Percentiles rank a stretch among this genome's conserved stretches.
Evolutionary conservation across 2,329 filamentous ascomycete species (phyloP).

Genomic region (Penicillium psychrosexuale): DNA sequence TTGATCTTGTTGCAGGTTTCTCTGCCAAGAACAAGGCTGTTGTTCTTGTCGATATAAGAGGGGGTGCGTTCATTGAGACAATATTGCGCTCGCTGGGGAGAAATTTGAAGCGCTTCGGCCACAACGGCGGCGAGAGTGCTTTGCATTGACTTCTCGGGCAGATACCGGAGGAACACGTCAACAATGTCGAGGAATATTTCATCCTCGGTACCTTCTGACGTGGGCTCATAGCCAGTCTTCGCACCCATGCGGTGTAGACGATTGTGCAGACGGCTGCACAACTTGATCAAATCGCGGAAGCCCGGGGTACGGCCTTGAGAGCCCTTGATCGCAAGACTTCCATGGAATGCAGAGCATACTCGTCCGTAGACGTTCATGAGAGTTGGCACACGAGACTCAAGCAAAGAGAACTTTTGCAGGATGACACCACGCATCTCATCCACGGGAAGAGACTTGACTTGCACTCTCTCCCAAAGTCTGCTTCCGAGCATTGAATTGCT

Average conservation of each 20-base stretch:
- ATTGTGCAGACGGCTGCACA: constrained; percentile 72
- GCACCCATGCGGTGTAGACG: constrained; percentile 59
- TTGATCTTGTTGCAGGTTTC: constrained; percentile 59
- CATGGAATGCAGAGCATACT: constrained; percentile 39
- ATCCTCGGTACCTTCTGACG: constrained; percentile 69
- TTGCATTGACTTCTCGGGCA: constrained; percentile 64
- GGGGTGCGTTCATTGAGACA: constrained; percentile 72
- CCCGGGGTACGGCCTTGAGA: constrained; percentile 57
- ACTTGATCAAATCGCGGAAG: constrained; percentile 81
- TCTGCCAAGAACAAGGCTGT: constrained; percentile 63
- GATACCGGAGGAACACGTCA: constrained; percentile 84
- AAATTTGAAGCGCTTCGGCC: constrained; percentile 82
- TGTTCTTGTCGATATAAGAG: constrained; percentile 60
- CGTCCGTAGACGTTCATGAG: constrained; percentile 58
- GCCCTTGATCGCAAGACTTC: constrained; percentile 37
- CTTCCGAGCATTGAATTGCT: constrained; percentile 70
- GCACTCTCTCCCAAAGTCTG: constrained; percentile 80
- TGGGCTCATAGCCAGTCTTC: constrained; percentile 65
- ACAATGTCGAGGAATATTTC: constrained; percentile 90
- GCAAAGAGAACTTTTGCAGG: constrained; percentile 63
- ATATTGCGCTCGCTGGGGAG: constrained; percentile 75
- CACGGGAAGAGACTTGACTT: constrained; percentile 62
- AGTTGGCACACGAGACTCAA: constrained; percentile 56
- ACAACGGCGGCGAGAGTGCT: constrained; percentile 58
- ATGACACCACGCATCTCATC: constrained; percentile 75